Evolutionary conservation across 2,329 filamentous ascomycete genomes (phyloP).

Genomic region (Phoma sp.): DNA sequence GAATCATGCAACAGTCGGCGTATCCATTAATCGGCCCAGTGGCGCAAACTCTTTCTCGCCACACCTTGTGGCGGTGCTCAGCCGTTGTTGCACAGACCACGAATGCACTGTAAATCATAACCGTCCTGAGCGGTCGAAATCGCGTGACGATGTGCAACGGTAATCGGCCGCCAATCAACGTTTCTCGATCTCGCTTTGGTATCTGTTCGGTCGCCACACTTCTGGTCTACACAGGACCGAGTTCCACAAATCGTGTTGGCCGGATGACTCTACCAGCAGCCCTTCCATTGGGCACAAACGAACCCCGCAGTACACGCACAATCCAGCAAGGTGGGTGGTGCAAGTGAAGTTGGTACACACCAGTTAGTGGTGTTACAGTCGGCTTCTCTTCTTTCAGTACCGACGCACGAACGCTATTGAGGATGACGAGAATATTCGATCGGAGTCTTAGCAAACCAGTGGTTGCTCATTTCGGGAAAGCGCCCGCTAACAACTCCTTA

Average conservation of each 20-base stretch:
- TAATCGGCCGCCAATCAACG: slow-evolving; percentile 26
- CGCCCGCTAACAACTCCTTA: slow-evolving; percentile 46
- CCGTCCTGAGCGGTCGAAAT: slow-evolving; percentile 23
- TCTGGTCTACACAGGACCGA: slow-evolving; percentile 34
- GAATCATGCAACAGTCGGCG: slow-evolving; percentile 6
- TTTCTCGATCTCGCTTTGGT: slow-evolving; percentile 21
- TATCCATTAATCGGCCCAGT: slow-evolving; percentile 2
- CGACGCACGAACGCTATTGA: slow-evolving; percentile 20
- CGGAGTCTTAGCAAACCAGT: slow-evolving; percentile 15
- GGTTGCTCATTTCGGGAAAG: slow-evolving; percentile 32
- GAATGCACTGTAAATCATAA: slow-evolving; percentile 24
- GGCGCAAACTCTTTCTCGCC: slow-evolving; percentile 5
- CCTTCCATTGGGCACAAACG: slow-evolving; percentile 21
- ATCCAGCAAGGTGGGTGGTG: slow-evolving; percentile 12
- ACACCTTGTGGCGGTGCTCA: slow-evolving; percentile 3
- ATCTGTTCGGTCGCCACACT: slow-evolving; percentile 39
- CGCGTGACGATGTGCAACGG: slow-evolving; percentile 23
- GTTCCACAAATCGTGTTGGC: slow-evolving; percentile 27
- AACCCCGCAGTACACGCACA: slow-evolving; percentile 18
- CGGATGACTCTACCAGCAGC: slow-evolving; percentile 22
- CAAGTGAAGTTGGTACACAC: slow-evolving; percentile 17
- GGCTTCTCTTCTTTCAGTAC: slow-evolving; percentile 19
- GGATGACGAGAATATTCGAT: slow-evolving; percentile 33
- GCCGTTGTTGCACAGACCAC: slow-evolving; percentile 19
- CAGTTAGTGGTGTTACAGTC: slow-evolving; percentile 16